Conservation (phyloP, 345 rosid species). For the Corchorus olitorius region DNA sequence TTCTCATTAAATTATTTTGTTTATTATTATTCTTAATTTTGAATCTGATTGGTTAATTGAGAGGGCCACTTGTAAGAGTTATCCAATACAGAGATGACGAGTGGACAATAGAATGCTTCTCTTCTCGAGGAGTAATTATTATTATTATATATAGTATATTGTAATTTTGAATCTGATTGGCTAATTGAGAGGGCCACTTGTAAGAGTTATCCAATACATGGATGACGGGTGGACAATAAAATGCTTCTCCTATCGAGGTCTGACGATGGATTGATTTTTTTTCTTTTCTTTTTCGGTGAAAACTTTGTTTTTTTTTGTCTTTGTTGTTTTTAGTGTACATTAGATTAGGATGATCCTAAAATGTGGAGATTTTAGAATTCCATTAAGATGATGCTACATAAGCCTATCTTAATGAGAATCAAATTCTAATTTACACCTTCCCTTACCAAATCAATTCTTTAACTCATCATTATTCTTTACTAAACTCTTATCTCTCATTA, state of each 20-base stretch:
- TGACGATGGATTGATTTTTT: neutral
- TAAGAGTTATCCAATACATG: neutral
- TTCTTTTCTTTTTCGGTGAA: too few relatives aligned
- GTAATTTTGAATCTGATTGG: slow-evolving; percentile 10
- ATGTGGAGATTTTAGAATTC: too few relatives aligned
- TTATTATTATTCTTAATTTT: neutral
- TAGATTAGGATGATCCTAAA: too few relatives aligned
- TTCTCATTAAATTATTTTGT: neutral
- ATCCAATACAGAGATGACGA: neutral
- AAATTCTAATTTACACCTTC: too few relatives aligned
- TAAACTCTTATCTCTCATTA: too few relatives aligned
- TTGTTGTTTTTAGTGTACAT: too few relatives aligned
- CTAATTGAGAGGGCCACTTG: neutral
- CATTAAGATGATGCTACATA: too few relatives aligned
- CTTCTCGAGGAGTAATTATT: neutral
- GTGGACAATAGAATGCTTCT: neutral
- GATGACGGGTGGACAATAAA: neutral
- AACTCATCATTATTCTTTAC: too few relatives aligned
- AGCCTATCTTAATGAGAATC: too few relatives aligned
- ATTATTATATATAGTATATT: too few relatives aligned
- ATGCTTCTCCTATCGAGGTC: neutral
- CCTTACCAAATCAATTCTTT: too few relatives aligned
- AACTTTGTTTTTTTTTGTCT: too few relatives aligned
- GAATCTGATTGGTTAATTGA: neutral
- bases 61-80: neutral